Base-by-base conservation (phyloP, 495 filamentous ascomycete genomes). In the Cenococcum geophilum region DNA sequence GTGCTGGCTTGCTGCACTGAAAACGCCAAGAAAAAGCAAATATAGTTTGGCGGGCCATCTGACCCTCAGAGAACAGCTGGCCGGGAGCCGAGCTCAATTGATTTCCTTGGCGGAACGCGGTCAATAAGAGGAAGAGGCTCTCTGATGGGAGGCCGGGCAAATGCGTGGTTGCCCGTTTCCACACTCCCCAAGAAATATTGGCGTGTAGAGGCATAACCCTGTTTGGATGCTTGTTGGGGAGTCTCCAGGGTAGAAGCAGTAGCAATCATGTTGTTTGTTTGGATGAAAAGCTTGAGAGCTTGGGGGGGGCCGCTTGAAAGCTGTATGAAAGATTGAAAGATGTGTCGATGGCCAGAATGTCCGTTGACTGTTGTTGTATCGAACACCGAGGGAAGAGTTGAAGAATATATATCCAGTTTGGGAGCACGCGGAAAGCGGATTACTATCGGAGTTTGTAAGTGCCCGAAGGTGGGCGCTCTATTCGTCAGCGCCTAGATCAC, bases 121-220 rank as follows among this genome's bases (percentile, higher is more conserved):
- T 52, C 49, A 11, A 23, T 52, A 20, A 52, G 49, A 52, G 18
- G 49, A 16, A 52, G 21, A 23, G 49, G 49, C 14, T 52, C 49
- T 32, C 25, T 52, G 11, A 52, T 18, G 18, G 49, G 49, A 8
- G 49, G 49, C 25, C 49, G 12, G 6, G 18, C 49, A 32, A 52
- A 22, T 16, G 49, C 18, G 1, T 23, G 18, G 10, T 52, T 32
- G 49, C 16, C 20, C 8, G 25, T 9, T 23, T 4, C 49, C 25
- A 23, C 25, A 16, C 20, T 23, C 8, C 49, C 49, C 16, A 52
- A 32, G 49, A 52, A 52, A 23, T 23, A 52, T 16, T 52, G 20
- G 18, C 49, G 12, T 25, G 21, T 32, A 16, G 49, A 52, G 21
- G 49, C 20, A 23, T 32, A 52, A 10, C 25, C 25, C 10, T 16